A percentile compares a stretch with the other conserved stretches of the same genome.
These are phyloP conservation scores for Phytophthora megakarya DNA, from an alignment of 352 stramenopile species.

Conservation along the genomic window DNA sequence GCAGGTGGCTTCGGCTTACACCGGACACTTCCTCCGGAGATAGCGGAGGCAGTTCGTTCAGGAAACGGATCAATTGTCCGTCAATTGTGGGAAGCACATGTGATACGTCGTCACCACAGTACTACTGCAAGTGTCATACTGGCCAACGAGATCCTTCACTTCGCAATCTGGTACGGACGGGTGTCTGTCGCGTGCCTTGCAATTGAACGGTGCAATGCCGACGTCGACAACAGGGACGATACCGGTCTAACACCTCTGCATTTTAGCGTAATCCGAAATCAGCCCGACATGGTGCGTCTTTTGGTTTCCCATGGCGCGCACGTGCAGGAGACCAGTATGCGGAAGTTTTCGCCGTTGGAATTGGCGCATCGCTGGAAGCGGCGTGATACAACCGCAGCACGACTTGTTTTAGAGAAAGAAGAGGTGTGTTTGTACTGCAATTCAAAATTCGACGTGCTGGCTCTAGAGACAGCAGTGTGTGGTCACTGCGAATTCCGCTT, in stretches of 20 bases:
- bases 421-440: constrained; percentile 88
- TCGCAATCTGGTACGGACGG: constrained; percentile 72
- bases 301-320: constrained; percentile 59
- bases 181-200: constrained; percentile 63
- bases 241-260: constrained; percentile 73
- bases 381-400: constrained; percentile 64
- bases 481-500: constrained; percentile 58
- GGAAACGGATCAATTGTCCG: constrained; percentile 47
- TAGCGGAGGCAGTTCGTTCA: constrained; percentile 45
- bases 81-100: constrained; percentile 52
- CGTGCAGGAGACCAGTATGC: constrained; percentile 36
- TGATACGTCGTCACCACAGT: constrained; percentile 35
- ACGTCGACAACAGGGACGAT: constrained; percentile 79
- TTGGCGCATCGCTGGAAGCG: constrained; percentile 68
- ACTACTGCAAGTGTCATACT: constrained; percentile 41
- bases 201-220: constrained; percentile 61
- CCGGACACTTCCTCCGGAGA: constrained; percentile 62
- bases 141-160: constrained; percentile 83
- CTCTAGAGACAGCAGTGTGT: constrained; percentile 58
- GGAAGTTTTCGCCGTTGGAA: constrained; percentile 61
- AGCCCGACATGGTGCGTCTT: constrained; percentile 74
- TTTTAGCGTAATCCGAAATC: constrained; percentile 78
- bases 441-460: constrained; percentile 64
- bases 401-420: constrained; percentile 65
- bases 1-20: constrained; percentile 60